Base-by-base conservation (phyloP, 805 yeast genomes). In the Nakazawaea laoshanensis region DNA sequence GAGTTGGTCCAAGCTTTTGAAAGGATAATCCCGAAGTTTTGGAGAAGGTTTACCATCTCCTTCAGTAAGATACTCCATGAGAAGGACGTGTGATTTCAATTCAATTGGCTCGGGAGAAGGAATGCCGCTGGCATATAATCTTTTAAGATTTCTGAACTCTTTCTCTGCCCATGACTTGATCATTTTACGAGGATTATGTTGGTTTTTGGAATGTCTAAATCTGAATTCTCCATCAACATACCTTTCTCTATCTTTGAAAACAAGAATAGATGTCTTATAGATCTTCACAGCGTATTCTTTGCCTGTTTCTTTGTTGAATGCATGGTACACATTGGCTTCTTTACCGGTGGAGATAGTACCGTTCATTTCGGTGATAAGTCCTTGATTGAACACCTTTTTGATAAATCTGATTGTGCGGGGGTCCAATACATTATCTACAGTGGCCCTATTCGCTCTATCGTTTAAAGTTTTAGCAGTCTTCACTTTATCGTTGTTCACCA, bases 121-220 rank as follows among this genome's bases (percentile, higher is more conserved):
- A 22, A 92, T 81, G 0, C 94, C 95, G 36, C 77, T 69, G 29
- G 68, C 52, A 52, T 81, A 62, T 14, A 92, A 65, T 49, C 99
- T 70, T 53, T 85, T 89, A 55, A 92, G 65, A 52, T 92, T 92
- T 36, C 99, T 62, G 44, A 88, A 89, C 59, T 92, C 99, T 51
- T 92, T 92, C 53, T 92, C 98, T 0, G 98, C 97, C 99, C 99
- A 92, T 16, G 88, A 70, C 54, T 85, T 86, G 41, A 92, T 95
- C 96, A 92, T 89, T 51, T 89, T 89, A 49, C 98, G 69, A 7
- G 97, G 97, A 50, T 92, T 92, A 43, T 87, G 86, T 47, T 84
- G 87, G 37, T 69, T 72, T 46, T 89, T 85, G 5, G 84, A 69
- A 50, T 84, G 82, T 49, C 96, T 64, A 59, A 92, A 92, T 36